A percentile compares a stretch with the other conserved stretches of the same genome.
phyloP scores from a whole-genome alignment of 805 yeast genomes.

The Lipomyces spencermartinsiae region DNA sequence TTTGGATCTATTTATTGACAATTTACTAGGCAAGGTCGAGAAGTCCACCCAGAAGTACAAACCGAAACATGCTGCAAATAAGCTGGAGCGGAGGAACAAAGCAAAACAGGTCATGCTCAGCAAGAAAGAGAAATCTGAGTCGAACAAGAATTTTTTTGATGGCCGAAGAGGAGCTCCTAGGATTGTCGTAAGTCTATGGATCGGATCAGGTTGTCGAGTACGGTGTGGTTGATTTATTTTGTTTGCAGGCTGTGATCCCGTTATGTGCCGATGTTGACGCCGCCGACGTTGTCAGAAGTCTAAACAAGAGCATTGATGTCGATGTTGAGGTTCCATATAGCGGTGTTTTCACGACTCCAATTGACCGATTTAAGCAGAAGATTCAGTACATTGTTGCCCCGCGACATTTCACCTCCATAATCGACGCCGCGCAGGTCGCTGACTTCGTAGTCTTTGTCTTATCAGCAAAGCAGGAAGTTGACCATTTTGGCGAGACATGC shows the following conservation, averaged over 20 bases:
- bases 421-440: slow-evolving; percentile 87
- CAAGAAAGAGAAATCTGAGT: slow-evolving; percentile 67
- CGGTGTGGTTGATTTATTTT: neutral
- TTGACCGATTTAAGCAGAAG: slow-evolving; percentile 74
- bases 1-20: neutral
- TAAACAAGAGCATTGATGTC: slow-evolving; percentile 40
- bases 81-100: slow-evolving; percentile 74
- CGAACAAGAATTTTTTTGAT: slow-evolving; percentile 74
- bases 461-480: slow-evolving; percentile 85
- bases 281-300: slow-evolving; percentile 40
- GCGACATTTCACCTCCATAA: slow-evolving; percentile 69
- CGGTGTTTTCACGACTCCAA: slow-evolving; percentile 36
- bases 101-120: slow-evolving; percentile 77
- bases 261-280: slow-evolving; percentile 71
- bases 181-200: slow-evolving; percentile 55
- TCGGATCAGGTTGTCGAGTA: neutral
- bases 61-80: slow-evolving; percentile 50
- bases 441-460: slow-evolving; percentile 91
- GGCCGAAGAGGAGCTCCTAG: slow-evolving; percentile 83
- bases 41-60: slow-evolving; percentile 51
- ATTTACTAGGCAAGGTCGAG: slow-evolving; percentile 75
- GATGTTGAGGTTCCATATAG: slow-evolving; percentile 27
- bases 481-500: slow-evolving; percentile 84
- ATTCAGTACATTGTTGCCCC: slow-evolving; percentile 75
- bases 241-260: slow-evolving; percentile 63